Percentiles rank a stretch among this genome's conserved stretches.
These are phyloP conservation scores for Catharanthus roseus DNA, from an alignment of 257 asterid species.

Conservation along the genomic window DNA sequence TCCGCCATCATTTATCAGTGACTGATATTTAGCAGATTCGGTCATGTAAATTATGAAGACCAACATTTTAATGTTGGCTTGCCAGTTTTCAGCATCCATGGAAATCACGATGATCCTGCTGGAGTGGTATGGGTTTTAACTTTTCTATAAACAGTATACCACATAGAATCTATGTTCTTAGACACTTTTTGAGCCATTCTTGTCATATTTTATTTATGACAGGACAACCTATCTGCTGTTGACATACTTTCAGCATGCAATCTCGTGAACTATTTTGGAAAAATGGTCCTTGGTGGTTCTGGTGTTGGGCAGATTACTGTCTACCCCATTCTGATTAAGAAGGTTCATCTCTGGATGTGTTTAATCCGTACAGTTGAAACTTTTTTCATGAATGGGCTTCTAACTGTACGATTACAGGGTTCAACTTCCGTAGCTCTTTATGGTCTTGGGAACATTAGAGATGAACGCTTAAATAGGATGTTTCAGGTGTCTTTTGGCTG, in stretches of 20 bases:
- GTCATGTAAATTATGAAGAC: slow-evolving; percentile 97
- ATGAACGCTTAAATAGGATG: slow-evolving; percentile 96
- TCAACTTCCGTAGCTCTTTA: slow-evolving; percentile 92
- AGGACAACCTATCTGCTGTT: slow-evolving; percentile 99
- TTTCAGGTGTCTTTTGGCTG: slow-evolving; percentile 58
- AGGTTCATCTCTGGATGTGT: slow-evolving; percentile 43
- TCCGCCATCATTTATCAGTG: slow-evolving; percentile 8
- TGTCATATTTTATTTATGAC: slow-evolving; percentile 29
- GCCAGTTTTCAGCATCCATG: slow-evolving; percentile 99
- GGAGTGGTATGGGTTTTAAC: slow-evolving; percentile 77
- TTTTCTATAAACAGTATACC: neutral
- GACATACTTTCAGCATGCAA: slow-evolving; percentile 99
- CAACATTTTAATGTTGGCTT: slow-evolving; percentile 99
- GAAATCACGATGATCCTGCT: slow-evolving; percentile 99
- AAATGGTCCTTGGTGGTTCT: slow-evolving; percentile 93
- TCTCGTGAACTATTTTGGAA: slow-evolving; percentile 94
- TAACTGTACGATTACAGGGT: slow-evolving; percentile 47
- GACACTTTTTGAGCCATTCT: slow-evolving; percentile 20
- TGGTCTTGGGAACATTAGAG: slow-evolving; percentile 98
- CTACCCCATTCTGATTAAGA: slow-evolving; percentile 78
- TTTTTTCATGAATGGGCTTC: slow-evolving; percentile 13
- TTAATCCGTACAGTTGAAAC: slow-evolving; percentile 2
- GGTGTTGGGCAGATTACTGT: slow-evolving; percentile 96
- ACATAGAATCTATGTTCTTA: slow-evolving; percentile 2
- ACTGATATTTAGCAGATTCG: slow-evolving; percentile 54